Conservation (phyloP, 2,329 filamentous ascomycete species). For the Colletotrichum paranaense region DNA sequence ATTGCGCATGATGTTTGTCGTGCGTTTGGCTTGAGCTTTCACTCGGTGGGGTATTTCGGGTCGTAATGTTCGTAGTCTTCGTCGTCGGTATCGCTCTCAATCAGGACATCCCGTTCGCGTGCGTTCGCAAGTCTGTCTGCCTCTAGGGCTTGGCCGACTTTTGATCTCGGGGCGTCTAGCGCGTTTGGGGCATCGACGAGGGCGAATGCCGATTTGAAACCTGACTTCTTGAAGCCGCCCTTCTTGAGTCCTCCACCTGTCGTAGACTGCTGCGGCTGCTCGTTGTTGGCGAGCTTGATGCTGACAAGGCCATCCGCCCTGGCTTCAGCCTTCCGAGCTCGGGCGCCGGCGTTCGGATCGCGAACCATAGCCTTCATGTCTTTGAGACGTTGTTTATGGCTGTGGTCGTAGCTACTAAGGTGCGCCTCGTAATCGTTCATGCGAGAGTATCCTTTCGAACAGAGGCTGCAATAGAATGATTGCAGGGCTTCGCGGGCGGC, state of each 20-base stretch:
- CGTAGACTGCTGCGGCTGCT: constrained; percentile 39
- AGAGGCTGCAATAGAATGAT: constrained; percentile 87
- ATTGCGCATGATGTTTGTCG: not conserved
- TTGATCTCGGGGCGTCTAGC: constrained; percentile 37
- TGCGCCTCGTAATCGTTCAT: constrained; percentile 98
- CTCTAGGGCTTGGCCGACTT: constrained; percentile 18
- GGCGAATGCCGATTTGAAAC: constrained; percentile 82
- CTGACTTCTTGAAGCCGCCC: constrained; percentile 82
- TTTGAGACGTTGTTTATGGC: constrained; percentile 89
- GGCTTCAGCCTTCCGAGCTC: constrained; percentile 76
- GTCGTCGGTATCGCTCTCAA: constrained; percentile 74
- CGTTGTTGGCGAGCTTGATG: constrained; percentile 67
- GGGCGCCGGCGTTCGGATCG: constrained; percentile 73
- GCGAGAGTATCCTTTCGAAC: constrained; percentile 92
- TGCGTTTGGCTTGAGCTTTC: constrained; percentile 42
- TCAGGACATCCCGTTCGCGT: constrained; percentile 26
- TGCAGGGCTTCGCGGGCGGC: constrained; percentile 81
- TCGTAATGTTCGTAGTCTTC: constrained; percentile 79
- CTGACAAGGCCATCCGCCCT: constrained; percentile 76
- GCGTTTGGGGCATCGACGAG: constrained; percentile 54
- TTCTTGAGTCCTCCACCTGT: constrained; percentile 68
- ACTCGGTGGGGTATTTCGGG: constrained; percentile 70
- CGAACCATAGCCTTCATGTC: constrained; percentile 88
- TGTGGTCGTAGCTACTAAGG: constrained; percentile 93
- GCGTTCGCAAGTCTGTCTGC: constrained; percentile 38